Evolutionary conservation across 495 filamentous ascomycete genomes (phyloP), one percentile per base, ranked within the genome.

Genomic region (Penicillium samsonianum): DNA sequence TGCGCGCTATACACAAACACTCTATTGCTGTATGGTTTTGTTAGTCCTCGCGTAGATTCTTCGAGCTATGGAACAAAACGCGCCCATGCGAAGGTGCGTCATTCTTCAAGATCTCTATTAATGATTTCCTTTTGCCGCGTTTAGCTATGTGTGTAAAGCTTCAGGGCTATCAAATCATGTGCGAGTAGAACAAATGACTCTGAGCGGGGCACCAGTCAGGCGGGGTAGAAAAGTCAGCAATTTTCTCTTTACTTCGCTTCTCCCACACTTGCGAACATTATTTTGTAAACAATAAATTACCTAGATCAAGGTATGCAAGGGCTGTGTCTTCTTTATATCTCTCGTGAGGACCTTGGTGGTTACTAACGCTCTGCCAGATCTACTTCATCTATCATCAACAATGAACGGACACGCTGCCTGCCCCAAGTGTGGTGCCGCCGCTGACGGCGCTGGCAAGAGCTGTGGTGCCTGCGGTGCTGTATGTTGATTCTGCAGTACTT

Each of bases 401-500:
- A 69, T 69, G 64, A 64, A 64, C 53, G 66, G 55, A 49, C 70
- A 74, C 69, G 25, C 61, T 46, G 42, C 48, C 53, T 76, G 73
- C 66, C 73, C 73, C 56, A 74, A 69, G 58, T 76, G 73, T 59
- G 62, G 67, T 59, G 60, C 67, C 38, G 22, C 62, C 38, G 59
- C 68, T 42, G 12, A 33, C 11, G 65, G 67, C 31, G 52, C 55
- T 10, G 49, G 25, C 30, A 76, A 76, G 72, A 74, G 35, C 59
- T 76, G 73, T 59, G 57, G 61, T 22, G 70, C 72, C 12, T 76
- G 73, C 50, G 73, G 73, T 45, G 67, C 67, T 46, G 73, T 76
- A 53, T 49, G 73, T 68, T 46, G 20, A 28, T 16, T 43, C 50
- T 45, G 31, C 5, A 37, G 52, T 52, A 43, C 17, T 48, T n/a